Conservation (phyloP, 257 asterid species). For the Nicotiana otophora region DNA sequence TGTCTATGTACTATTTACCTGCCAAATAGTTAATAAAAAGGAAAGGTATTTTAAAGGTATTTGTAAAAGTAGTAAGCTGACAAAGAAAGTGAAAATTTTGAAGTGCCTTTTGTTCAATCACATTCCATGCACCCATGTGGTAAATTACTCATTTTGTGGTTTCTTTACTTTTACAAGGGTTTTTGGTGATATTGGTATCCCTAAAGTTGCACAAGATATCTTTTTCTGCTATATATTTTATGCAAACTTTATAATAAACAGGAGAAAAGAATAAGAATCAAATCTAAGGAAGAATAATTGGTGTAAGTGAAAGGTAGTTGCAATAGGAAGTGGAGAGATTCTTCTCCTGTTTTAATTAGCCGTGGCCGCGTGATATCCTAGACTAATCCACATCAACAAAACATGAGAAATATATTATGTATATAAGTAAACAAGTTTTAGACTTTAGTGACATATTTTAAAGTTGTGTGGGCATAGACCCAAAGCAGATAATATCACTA, state of each 20-base stretch:
- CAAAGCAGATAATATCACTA: too few species aligned
- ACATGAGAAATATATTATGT: too few species aligned
- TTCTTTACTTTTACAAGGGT: neutral
- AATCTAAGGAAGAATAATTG: slow-evolving; percentile 8
- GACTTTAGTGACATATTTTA: too few species aligned
- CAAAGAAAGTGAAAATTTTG: neutral
- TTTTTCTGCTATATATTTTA: neutral
- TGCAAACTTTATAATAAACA: neutral
- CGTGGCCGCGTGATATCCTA: neutral
- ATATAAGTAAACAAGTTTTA: too few species aligned
- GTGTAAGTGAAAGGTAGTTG: neutral
- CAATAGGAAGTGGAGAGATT: slow-evolving; percentile 1
- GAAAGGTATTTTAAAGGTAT: too few species aligned
- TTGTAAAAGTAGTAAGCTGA: neutral
- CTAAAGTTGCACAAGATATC: slow-evolving; percentile 1
- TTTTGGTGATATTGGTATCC: neutral
- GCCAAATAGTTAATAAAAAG: too few species aligned
- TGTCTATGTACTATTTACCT: too few species aligned
- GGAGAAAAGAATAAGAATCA: slow-evolving; percentile 1
- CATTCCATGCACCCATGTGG: neutral
- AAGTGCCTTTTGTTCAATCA: neutral
- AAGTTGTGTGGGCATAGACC: too few species aligned
- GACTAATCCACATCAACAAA: too few species aligned
- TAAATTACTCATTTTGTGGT: slow-evolving; percentile 1
- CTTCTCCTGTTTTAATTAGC: neutral